Evolutionary conservation across 371 early-diverging fungal genomes (phyloP).

Genomic region (Massospora cicadina): DNA sequence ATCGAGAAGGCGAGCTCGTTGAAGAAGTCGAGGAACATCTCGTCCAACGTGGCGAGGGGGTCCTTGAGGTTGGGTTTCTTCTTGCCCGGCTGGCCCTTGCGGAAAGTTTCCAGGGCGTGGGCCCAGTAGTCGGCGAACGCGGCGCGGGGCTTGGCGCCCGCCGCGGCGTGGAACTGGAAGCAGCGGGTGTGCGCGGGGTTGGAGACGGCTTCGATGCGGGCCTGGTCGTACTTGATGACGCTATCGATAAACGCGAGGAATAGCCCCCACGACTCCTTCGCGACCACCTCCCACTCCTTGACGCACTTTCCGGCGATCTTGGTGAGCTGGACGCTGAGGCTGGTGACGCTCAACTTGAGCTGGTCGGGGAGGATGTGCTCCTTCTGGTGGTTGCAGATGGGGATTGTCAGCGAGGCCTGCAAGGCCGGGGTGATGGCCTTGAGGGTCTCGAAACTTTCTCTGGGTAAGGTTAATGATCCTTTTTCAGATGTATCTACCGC

Average conservation of each 20-base stretch:
- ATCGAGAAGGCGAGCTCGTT: not conserved
- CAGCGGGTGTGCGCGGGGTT: not conserved
- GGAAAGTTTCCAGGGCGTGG: slow-evolving; percentile 9
- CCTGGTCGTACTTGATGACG: slow-evolving; percentile 5
- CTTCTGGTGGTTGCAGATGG: slow-evolving; percentile 50
- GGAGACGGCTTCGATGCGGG: slow-evolving; percentile 7
- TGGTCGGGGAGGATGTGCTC: slow-evolving; percentile 46
- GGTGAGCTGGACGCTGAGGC: slow-evolving; percentile 39
- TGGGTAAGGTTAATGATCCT: slow-evolving; percentile 23
- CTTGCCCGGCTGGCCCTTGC: slow-evolving; percentile 4
- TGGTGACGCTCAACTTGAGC: slow-evolving; percentile 43
- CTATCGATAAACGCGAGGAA: slow-evolving; percentile 4
- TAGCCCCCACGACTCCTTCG: slow-evolving; percentile 5
- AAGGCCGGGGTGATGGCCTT: slow-evolving; percentile 50
- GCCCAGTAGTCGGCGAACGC: slow-evolving; percentile 13
- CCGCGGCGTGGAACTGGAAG: slow-evolving; percentile 3
- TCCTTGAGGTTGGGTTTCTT: not conserved
- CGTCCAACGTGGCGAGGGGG: not conserved
- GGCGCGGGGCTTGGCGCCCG: not conserved
- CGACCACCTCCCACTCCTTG: not conserved
- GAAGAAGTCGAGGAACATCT: not conserved
- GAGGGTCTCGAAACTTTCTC: slow-evolving; percentile 42
- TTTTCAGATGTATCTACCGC: slow-evolving; percentile 3
- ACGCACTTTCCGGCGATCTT: slow-evolving; percentile 8
- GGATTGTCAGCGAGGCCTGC: slow-evolving; percentile 47